Conservation (phyloP, 2,329 filamentous ascomycete genomes). For the Fusarium brachygibbosum region DNA sequence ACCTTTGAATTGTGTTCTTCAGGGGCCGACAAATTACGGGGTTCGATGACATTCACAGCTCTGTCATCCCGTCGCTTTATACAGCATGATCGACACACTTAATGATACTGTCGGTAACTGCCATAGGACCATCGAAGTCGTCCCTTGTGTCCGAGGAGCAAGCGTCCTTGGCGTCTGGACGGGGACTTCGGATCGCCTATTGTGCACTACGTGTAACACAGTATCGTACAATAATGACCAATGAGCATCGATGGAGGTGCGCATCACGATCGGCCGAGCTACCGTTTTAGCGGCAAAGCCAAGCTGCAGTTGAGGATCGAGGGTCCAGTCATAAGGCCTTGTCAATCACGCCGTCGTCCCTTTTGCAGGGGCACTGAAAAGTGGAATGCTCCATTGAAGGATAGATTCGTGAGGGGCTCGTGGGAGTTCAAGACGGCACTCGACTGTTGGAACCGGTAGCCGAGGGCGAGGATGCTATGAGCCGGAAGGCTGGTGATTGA, state of each 20-base stretch:
- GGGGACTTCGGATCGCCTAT: background rate
- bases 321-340: constrained; percentile 27
- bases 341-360: constrained; percentile 14
- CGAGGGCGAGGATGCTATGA: background rate
- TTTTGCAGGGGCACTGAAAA: constrained; percentile 16
- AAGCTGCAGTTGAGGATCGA: constrained; percentile 39
- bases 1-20: constrained; percentile 14
- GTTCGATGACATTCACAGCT: background rate
- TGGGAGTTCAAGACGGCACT: constrained; percentile 24
- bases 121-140: background rate
- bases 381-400: constrained; percentile 16
- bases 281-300: constrained; percentile 47
- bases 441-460: constrained; percentile 9
- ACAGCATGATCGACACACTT: constrained; percentile 7
- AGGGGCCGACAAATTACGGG: constrained; percentile 12
- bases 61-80: constrained; percentile 17
- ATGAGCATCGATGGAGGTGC: constrained; percentile 17
- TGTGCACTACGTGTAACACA: constrained; percentile 1
- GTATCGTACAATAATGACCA: background rate
- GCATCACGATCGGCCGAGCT: constrained; percentile 45
- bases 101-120: constrained; percentile 7
- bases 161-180: constrained; percentile 8
- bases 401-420: constrained; percentile 16
- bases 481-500: background rate
- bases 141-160: background rate